These are phyloP conservation scores for Gigaspora rosea DNA, from an alignment of 192 early-diverging fungal genomes.

Conservation along the genomic window DNA sequence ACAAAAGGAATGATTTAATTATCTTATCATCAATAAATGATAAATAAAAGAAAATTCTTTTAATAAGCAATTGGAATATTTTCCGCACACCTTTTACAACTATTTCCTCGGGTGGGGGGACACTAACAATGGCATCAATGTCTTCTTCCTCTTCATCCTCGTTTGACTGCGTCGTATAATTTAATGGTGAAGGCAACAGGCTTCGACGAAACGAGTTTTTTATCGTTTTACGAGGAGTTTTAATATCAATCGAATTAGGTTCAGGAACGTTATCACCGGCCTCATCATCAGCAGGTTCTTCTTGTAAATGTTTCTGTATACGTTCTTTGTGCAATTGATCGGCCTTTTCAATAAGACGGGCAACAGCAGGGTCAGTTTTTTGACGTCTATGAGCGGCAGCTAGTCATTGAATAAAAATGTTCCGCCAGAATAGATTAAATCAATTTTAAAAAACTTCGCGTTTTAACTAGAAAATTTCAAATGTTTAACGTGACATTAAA, in stretches of 20 bases:
- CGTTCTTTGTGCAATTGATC: constrained; percentile 34
- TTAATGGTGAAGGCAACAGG: constrained; percentile 3
- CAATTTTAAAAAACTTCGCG: not conserved
- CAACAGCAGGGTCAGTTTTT: constrained; percentile 31
- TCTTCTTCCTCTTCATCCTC: constrained; percentile 18
- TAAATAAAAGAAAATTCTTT: not conserved
- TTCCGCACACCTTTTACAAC: constrained; percentile 27
- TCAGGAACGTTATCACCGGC: not conserved
- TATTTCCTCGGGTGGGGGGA: constrained; percentile 26
- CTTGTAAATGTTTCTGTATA: constrained; percentile 18
- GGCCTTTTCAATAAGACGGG: constrained; percentile 32
- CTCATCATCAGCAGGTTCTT: not conserved
- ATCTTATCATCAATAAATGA: not conserved
- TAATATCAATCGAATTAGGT: not conserved
- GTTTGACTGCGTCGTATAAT: constrained; percentile 1
- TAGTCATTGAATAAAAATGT: not conserved
- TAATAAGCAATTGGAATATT: not conserved
- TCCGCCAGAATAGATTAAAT: not conserved
- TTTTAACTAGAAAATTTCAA: not conserved
- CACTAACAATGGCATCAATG: constrained; percentile 28
- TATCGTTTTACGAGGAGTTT: not conserved
- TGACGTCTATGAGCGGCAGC: constrained; percentile 34
- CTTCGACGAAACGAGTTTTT: constrained; percentile 18
- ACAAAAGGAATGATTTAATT: not conserved
- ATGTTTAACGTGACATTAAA: not conserved